These are phyloP conservation scores for Claviceps capensis DNA, from an alignment of 2,329 filamentous ascomycete genomes.

Conservation along the genomic window DNA sequence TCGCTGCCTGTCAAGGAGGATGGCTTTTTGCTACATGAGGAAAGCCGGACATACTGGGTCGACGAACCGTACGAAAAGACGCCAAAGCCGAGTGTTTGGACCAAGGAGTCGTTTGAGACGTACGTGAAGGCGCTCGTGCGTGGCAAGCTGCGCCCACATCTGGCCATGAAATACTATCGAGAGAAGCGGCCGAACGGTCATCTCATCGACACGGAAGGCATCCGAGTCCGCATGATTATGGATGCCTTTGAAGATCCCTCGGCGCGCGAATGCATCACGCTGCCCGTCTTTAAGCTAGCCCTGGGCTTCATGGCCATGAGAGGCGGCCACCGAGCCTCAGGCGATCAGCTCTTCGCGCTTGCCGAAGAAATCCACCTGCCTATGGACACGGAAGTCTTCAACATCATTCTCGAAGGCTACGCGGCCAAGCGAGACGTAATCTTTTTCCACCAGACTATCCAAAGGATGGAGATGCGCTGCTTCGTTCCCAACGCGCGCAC, in stretches of 20 bases:
- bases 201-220: slow-evolving; percentile 22
- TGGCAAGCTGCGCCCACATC: slow-evolving; percentile 20
- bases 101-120: slow-evolving; percentile 23
- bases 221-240: slow-evolving; percentile 25
- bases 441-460: slow-evolving; percentile 27
- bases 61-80: slow-evolving; percentile 24
- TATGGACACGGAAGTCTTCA: slow-evolving; percentile 33
- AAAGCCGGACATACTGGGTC: slow-evolving; percentile 17
- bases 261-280: slow-evolving; percentile 22
- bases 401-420: slow-evolving; percentile 30
- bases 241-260: slow-evolving; percentile 24
- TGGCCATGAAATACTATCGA: slow-evolving; percentile 22
- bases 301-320: slow-evolving; percentile 26
- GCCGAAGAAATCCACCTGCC: slow-evolving; percentile 24
- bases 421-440: slow-evolving; percentile 24
- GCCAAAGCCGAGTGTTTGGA: slow-evolving; percentile 27
- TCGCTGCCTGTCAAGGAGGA: slow-evolving; percentile 10
- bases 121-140: slow-evolving; percentile 30
- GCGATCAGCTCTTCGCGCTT: slow-evolving; percentile 22
- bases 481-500: slow-evolving; percentile 29
- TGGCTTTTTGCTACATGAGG: slow-evolving; percentile 23
- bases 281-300: slow-evolving; percentile 28
- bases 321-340: slow-evolving; percentile 21
- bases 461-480: slow-evolving; percentile 26
- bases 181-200: slow-evolving; percentile 14